Conservation (phyloP, 1,284 basidiomycete genomes). For the Sporisorium sorghi region DNA sequence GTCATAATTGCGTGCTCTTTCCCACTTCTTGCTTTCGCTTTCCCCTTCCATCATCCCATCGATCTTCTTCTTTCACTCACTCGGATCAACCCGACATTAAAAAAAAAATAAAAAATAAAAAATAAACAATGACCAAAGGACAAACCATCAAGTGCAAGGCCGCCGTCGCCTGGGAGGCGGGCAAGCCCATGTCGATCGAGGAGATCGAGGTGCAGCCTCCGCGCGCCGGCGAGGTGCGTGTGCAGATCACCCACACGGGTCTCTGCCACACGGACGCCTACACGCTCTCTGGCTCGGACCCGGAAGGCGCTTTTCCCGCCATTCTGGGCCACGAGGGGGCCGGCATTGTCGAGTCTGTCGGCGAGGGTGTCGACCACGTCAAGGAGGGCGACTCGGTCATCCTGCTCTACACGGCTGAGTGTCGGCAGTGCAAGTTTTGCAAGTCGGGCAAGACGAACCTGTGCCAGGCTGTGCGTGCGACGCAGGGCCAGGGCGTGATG, state of each 20-base stretch:
- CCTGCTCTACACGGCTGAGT: constrained; percentile 72
- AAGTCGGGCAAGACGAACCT: constrained; percentile 96
- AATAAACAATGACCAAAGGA: constrained; percentile 48
- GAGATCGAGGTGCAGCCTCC: constrained; percentile 94
- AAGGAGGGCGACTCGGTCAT: constrained; percentile 79
- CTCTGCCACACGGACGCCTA: constrained; percentile 99
- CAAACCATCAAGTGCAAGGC: constrained; percentile 72
- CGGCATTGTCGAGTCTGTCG: constrained; percentile 83
- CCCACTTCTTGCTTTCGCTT: neutral
- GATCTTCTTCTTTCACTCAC: neutral
- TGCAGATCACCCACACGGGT: constrained; percentile 91
- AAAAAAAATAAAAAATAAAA: constrained; percentile 8
- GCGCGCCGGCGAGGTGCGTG: constrained; percentile 88
- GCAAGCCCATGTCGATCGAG: constrained; percentile 88
- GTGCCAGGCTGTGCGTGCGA: constrained; percentile 79
- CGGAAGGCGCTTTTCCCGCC: constrained; percentile 95
- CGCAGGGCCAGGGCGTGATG: constrained; percentile 96
- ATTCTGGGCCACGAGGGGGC: constrained; percentile 77
- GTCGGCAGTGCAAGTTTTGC: constrained; percentile 78
- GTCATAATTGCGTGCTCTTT: no score
- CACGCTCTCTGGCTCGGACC: constrained; percentile 94
- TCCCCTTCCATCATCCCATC: neutral
- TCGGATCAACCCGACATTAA: neutral
- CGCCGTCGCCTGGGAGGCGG: constrained; percentile 95
- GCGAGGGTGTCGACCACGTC: constrained; percentile 90